Evolutionary conservation across 768 basidiomycete species (phyloP).

Genomic region (Amanita fuliginea): DNA sequence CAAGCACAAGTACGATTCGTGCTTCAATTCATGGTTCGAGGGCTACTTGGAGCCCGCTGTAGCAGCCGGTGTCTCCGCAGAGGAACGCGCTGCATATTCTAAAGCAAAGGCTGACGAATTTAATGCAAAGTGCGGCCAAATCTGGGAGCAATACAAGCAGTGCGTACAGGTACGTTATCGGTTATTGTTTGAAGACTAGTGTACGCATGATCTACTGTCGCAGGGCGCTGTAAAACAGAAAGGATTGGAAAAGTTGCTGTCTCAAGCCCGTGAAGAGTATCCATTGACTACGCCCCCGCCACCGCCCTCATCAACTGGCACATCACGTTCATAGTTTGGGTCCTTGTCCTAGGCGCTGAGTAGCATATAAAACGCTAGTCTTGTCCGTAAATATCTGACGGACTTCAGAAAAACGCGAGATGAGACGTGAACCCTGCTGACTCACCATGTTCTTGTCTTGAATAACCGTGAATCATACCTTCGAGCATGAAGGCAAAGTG

Average conservation of each 20-base stretch:
- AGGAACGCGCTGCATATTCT: conserved; percentile 48
- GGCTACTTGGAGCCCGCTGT: conserved; percentile 85
- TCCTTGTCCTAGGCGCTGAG: too few relatives aligned
- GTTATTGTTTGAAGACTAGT: too few relatives aligned
- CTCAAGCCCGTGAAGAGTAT: conserved; percentile 74
- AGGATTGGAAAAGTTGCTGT: conserved; percentile 63
- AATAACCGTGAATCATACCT: too few relatives aligned
- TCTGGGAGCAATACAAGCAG: conserved; percentile 71
- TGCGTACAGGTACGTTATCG: conserved; percentile 67
- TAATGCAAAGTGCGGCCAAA: conserved; percentile 69
- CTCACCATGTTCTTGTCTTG: too few relatives aligned
- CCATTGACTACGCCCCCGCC: conserved; percentile 53
- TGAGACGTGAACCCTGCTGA: too few relatives aligned
- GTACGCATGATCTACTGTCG: not conserved
- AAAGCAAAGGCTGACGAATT: conserved; percentile 82
- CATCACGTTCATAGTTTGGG: too few relatives aligned
- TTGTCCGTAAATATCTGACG: too few relatives aligned
- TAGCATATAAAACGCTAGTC: too few relatives aligned
- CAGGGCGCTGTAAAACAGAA: conserved; percentile 76
- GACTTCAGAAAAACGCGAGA: too few relatives aligned
- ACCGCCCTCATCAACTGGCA: conserved; percentile 5
- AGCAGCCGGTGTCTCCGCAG: conserved; percentile 23
- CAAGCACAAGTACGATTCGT: conserved; percentile 84
- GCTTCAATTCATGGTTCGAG: conserved; percentile 98
- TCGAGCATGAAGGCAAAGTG: too few relatives aligned